Evolutionary conservation across 2,329 filamentous ascomycete species (phyloP).

Genomic region (Pochonia chlamydosporia): DNA sequence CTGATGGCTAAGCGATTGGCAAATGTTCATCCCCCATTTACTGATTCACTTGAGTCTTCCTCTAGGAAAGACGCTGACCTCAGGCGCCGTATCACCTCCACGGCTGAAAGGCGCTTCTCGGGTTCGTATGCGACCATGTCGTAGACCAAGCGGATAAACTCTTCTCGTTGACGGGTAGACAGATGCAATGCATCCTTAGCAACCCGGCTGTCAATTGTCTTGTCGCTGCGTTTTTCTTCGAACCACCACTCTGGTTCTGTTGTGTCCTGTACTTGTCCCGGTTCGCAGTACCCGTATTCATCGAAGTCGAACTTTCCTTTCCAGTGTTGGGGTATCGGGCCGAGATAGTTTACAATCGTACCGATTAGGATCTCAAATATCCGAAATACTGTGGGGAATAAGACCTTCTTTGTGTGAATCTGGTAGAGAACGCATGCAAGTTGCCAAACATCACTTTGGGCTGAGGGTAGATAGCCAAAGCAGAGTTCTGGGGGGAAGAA

Average conservation of each 20-base stretch:
- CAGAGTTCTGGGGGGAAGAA: constrained; percentile 9
- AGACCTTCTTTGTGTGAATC: not conserved
- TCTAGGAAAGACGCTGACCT: not conserved
- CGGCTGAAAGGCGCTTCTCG: constrained; percentile 3
- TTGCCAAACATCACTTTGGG: constrained; percentile 8
- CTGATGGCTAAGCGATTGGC: too few relatives aligned
- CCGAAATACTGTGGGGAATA: constrained; percentile 5
- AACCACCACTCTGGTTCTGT: constrained; percentile 10
- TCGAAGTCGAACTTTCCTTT: constrained; percentile 1
- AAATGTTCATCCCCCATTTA: too few relatives aligned
- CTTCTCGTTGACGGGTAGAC: not conserved
- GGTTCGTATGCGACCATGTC: constrained; percentile 8
- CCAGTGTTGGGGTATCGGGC: constrained; percentile 7
- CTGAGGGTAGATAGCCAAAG: constrained; percentile 7
- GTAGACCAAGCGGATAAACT: constrained; percentile 2
- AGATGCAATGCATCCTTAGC: constrained; percentile 4
- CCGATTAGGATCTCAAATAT: constrained; percentile 8
- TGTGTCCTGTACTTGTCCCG: not conserved
- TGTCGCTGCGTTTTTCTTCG: not conserved
- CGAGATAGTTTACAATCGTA: not conserved
- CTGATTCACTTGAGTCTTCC: not conserved
- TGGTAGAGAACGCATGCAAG: constrained; percentile 7
- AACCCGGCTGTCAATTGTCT: constrained; percentile 4
- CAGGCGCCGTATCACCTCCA: constrained; percentile 4
- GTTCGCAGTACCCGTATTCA: constrained; percentile 7